Percentiles rank a stretch among this genome's conserved stretches.
phyloP scores from a whole-genome alignment of 106 monocot species.

The Hemerocallis citrina region DNA sequence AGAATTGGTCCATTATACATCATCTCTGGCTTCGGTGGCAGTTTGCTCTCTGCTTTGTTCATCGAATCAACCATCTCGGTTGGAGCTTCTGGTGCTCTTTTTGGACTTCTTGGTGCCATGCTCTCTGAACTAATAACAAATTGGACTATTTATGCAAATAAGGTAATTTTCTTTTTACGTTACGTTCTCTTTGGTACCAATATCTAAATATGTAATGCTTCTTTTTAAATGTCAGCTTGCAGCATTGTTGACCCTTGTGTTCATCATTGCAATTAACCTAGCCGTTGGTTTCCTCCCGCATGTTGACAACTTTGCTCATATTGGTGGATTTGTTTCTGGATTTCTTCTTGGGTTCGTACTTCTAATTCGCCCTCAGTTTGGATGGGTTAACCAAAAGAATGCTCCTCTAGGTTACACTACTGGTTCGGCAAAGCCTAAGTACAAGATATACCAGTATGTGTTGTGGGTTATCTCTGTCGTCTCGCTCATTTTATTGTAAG shows the following conservation, averaged over 20 bases:
- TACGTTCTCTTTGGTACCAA: no score
- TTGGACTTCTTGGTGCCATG: constrained; percentile 88
- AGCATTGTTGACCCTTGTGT: constrained; percentile 58
- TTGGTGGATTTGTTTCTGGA: constrained; percentile 64
- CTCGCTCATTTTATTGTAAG: not conserved
- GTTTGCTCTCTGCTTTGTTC: constrained; percentile 78
- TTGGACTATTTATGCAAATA: constrained; percentile 94
- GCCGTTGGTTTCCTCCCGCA: constrained; percentile 81
- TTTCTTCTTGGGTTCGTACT: constrained; percentile 69
- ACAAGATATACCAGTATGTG: constrained; percentile 50
- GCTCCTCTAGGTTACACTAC: constrained; percentile 24
- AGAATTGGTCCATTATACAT: constrained; percentile 81
- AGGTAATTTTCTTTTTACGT: constrained; percentile 34
- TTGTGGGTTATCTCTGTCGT: constrained; percentile 15
- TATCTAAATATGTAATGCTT: constrained; percentile 17
- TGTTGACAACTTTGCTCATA: constrained; percentile 78
- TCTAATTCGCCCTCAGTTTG: constrained; percentile 62
- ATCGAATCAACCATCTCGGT: constrained; percentile 61
- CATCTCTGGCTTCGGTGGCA: constrained; percentile 81
- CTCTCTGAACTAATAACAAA: constrained; percentile 96
- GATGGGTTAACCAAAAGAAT: constrained; percentile 35
- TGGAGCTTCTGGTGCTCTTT: constrained; percentile 93
- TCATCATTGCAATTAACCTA: constrained; percentile 76
- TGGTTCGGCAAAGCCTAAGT: constrained; percentile 16
- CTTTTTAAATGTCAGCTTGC: constrained; percentile 50